phyloP scores from a whole-genome alignment of 495 filamentous ascomycete species.

The Talaromyces stipitatus region DNA sequence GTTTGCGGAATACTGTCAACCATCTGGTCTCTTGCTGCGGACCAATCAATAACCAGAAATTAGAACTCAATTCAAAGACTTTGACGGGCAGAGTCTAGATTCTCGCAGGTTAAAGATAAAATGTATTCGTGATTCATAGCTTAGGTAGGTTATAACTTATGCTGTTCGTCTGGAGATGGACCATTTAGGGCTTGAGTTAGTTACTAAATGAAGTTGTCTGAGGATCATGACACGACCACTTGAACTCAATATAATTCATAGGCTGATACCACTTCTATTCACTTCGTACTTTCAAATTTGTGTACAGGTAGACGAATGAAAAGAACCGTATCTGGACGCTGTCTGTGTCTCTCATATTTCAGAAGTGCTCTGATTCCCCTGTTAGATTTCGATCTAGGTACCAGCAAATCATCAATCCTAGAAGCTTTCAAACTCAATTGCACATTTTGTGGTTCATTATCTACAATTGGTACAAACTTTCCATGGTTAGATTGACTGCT shows the following conservation, averaged over 20 bases:
- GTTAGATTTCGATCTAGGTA: too few relatives aligned
- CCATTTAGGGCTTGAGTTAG: not conserved
- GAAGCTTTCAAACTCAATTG: not conserved
- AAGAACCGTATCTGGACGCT: too few relatives aligned
- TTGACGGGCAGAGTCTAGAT: too few relatives aligned
- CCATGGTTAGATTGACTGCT: not conserved
- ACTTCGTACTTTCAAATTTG: not conserved
- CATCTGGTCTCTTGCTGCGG: too few relatives aligned
- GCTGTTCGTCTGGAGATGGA: not conserved
- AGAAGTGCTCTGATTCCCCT: too few relatives aligned
- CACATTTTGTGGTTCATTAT: not conserved
- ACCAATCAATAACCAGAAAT: not conserved
- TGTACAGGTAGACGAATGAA: not conserved
- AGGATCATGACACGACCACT: not conserved
- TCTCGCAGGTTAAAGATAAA: not conserved
- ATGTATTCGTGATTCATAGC: not conserved
- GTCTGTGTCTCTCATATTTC: too few relatives aligned
- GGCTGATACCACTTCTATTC: too few relatives aligned
- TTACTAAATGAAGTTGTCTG: not conserved
- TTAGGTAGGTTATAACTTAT: not conserved
- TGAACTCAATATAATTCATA: not conserved
- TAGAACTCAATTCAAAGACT: not conserved
- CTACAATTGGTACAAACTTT: not conserved
- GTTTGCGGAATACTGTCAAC: not conserved
- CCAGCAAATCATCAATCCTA: too few relatives aligned